These are phyloP conservation scores for Sporothrix curviconia DNA, from an alignment of 2,329 filamentous ascomycete genomes.

Conservation along the genomic window DNA sequence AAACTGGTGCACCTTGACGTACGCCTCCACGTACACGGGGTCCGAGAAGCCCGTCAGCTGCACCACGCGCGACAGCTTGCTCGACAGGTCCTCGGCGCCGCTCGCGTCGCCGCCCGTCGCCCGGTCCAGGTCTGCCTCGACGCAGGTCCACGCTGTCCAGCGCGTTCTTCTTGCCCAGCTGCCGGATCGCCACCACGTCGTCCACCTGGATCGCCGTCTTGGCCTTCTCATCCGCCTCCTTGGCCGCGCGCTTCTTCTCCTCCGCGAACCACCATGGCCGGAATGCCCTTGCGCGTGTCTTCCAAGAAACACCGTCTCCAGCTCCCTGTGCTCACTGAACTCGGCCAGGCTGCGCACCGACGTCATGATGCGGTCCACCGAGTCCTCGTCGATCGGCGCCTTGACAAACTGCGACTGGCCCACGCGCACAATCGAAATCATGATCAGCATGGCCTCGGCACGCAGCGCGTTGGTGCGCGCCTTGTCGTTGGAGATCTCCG, in stretches of 20 bases:
- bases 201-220: conserved; percentile 94
- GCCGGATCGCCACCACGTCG: conserved; percentile 86
- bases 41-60: conserved; percentile 98
- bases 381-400: conserved; percentile 94
- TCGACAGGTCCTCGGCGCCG: conserved; percentile 73
- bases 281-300: conserved; percentile 92
- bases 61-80: conserved; percentile 91
- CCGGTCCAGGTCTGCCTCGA: conserved; percentile 84
- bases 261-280: conserved; percentile 95
- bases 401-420: conserved; percentile 99
- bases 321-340: conserved; percentile 80
- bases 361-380: conserved; percentile 96
- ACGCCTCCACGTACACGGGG: conserved; percentile 96
- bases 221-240: conserved; percentile 85
- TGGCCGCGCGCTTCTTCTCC: conserved; percentile 94
- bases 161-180: conserved; percentile 85
- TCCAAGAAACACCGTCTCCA: conserved; percentile 90
- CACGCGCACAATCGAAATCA: conserved; percentile 97
- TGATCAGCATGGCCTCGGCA: conserved; percentile 97
- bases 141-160: conserved; percentile 75
- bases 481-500: conserved; percentile 79
- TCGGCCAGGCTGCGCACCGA: conserved; percentile 89
- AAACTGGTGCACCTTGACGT: conserved; percentile 97
- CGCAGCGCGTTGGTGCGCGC: conserved; percentile 88
- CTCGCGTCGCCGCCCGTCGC: conserved; percentile 85